Evolutionary conservation across 2,329 filamentous ascomycete genomes (phyloP).

Genomic region (Epichloe aotearoae): DNA sequence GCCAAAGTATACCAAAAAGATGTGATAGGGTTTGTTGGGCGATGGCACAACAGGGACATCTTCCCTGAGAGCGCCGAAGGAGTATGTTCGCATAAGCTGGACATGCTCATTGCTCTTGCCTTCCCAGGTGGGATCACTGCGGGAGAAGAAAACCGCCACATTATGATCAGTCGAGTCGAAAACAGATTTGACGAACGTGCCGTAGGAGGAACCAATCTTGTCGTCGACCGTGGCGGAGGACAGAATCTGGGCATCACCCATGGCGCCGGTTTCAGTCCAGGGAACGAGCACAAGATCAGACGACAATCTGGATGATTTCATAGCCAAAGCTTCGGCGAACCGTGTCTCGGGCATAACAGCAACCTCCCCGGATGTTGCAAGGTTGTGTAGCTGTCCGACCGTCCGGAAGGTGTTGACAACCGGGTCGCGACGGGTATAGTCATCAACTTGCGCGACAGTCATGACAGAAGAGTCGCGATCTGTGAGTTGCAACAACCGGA

Average conservation of each 20-base stretch:
- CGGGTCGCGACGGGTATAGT: constrained; percentile 60
- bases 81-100: constrained; percentile 38
- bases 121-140: constrained; percentile 32
- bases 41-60: constrained; percentile 45
- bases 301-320: constrained; percentile 53
- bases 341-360: constrained; percentile 64
- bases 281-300: constrained; percentile 72
- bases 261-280: constrained; percentile 73
- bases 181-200: constrained; percentile 57
- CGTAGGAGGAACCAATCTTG: constrained; percentile 41
- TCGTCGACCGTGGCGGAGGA: constrained; percentile 16
- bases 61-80: constrained; percentile 41
- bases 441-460: constrained; percentile 74
- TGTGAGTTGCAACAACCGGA: constrained; percentile 77
- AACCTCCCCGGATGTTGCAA: constrained; percentile 71
- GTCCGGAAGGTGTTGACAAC: constrained; percentile 86
- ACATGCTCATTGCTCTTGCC: constrained; percentile 17
- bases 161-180: constrained; percentile 53
- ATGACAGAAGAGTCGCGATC: constrained; percentile 93
- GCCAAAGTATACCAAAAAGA: constrained; percentile 81
- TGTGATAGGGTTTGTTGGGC: constrained; percentile 59
- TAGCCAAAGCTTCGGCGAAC: constrained; percentile 65
- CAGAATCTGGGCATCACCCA: constrained; percentile 42
- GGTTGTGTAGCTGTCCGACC: constrained; percentile 71
- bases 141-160: constrained; percentile 69